Evolutionary conservation across 352 stramenopile species (phyloP).

Genomic region (Elongisporangium undulatum): DNA sequence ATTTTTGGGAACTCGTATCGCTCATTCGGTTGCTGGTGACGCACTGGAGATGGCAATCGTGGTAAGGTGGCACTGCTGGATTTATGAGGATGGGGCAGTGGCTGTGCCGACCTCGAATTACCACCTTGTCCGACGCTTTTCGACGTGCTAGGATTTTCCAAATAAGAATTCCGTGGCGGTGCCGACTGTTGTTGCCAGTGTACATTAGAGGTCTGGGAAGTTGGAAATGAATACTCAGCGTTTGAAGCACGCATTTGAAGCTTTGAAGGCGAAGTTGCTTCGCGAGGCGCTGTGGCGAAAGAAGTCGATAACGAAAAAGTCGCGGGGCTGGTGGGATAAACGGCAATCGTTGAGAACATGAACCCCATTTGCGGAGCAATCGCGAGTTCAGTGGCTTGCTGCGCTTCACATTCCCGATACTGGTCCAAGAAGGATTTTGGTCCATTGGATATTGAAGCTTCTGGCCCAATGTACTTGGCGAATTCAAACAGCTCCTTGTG

Average conservation of each 20-base stretch:
- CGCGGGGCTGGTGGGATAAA: background rate
- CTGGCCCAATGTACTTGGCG: slow-evolving; percentile 34
- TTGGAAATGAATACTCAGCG: background rate
- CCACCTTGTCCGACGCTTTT: background rate
- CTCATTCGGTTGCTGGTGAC: background rate
- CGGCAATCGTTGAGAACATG: background rate
- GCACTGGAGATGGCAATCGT: background rate
- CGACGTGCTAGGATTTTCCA: background rate
- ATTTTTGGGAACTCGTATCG: slow-evolving; percentile 18
- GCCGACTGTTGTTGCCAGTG: background rate
- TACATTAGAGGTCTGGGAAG: background rate
- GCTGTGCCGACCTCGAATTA: background rate
- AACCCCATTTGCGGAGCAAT: background rate
- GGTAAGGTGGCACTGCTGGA: background rate
- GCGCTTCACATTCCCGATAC: slow-evolving; percentile 40
- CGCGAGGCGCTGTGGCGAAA: background rate
- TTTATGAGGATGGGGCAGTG: background rate
- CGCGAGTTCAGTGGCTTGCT: slow-evolving; percentile 11
- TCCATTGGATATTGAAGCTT: slow-evolving; percentile 6
- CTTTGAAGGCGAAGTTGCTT: background rate
- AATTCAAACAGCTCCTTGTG: slow-evolving; percentile 71
- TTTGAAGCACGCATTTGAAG: background rate
- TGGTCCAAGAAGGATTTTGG: slow-evolving; percentile 38
- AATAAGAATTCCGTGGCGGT: background rate
- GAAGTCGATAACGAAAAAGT: background rate